Evolutionary conservation across 2,329 filamentous ascomycete genomes (phyloP), one percentile per base, ranked within the genome.

Genomic region (Fonsecaea monophora): DNA sequence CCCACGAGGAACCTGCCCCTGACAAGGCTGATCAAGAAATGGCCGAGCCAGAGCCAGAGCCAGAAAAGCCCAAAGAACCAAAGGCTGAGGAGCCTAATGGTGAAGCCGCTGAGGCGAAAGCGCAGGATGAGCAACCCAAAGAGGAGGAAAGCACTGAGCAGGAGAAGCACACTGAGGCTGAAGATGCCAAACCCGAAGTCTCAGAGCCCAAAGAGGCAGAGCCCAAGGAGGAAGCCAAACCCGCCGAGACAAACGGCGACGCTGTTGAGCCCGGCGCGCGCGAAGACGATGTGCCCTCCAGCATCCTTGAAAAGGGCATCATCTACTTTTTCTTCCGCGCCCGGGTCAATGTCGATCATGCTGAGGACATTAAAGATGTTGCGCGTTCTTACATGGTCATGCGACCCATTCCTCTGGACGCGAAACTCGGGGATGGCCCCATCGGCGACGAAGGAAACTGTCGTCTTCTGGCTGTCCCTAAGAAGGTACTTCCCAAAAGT

Each of bases 271-370:
- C 85, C 1, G 77, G 82, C 18, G 75, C 84, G 59, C 82, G 85
- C 50, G 77, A 83, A 53, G 78, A 81, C 1, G 78, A 81, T 2
- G 77, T 85, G 45, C 82, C 87, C 1, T 86, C 85, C 5, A 88
- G 82, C 66, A 87, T 96, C 30, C 83, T 96, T 2, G 93, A 97
- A 75, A 96, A 95, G 74, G 93, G 93, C 3, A 86, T 95, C 72
- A 89, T 97, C 72, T 96, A 96, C 82, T 96, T 96, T 84, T 96
- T 96, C 82, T 90, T 90, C 73, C 89, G 93, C 18, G 88, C 88
- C 7, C 89, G 92, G 12, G 91, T 97, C 42, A 87, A 87, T 59
- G 84, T 91, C 32, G 86, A 92, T 4, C 84, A 91, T 6, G 89
- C 92, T 0, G 84, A 89, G 18, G 84, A 85, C 54, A 82, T 94